Conservation (phyloP, 2,329 filamentous ascomycete genomes). For the Tympanopsis confertula region DNA sequence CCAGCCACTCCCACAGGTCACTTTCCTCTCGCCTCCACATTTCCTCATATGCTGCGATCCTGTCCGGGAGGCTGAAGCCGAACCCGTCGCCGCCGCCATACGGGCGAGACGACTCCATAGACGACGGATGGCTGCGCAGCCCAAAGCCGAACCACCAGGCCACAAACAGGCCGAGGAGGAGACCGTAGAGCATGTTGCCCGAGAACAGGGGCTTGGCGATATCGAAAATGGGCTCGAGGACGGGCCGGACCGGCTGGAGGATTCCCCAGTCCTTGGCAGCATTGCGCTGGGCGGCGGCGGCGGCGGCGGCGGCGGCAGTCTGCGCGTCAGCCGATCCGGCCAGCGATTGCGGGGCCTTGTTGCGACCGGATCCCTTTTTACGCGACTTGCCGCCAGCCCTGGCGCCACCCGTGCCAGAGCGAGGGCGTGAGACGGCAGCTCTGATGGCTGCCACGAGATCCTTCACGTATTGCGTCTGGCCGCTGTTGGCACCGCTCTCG, state of each 20-base stretch:
- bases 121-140: slow-evolving; percentile 15
- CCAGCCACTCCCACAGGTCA: slow-evolving; percentile 86
- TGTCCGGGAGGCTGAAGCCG: slow-evolving; percentile 38
- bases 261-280: slow-evolving; percentile 57
- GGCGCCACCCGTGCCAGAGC: slow-evolving; percentile 31
- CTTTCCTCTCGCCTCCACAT: slow-evolving; percentile 83
- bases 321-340: slow-evolving; percentile 6
- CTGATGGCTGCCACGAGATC: slow-evolving; percentile 68
- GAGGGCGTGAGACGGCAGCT: slow-evolving; percentile 58
- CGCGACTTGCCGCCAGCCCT: slow-evolving; percentile 47
- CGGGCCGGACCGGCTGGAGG: slow-evolving; percentile 64
- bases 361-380: slow-evolving; percentile 33
- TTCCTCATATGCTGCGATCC: slow-evolving; percentile 81
- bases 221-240: slow-evolving; percentile 60
- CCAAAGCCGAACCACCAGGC: slow-evolving; percentile 64
- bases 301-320: slow-evolving; percentile 8
- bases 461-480: slow-evolving; percentile 72
- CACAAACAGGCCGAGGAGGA: slow-evolving; percentile 63
- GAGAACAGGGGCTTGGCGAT: slow-evolving; percentile 62
- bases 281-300: slow-evolving; percentile 21
- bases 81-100: slow-evolving; percentile 22
- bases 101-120: slow-evolving; percentile 12
- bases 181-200: slow-evolving; percentile 64
- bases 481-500: slow-evolving; percentile 87
- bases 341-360: slow-evolving; percentile 25